Evolutionary conservation across 306 rosid species (phyloP).

Genomic region (Carpinus viminea): DNA sequence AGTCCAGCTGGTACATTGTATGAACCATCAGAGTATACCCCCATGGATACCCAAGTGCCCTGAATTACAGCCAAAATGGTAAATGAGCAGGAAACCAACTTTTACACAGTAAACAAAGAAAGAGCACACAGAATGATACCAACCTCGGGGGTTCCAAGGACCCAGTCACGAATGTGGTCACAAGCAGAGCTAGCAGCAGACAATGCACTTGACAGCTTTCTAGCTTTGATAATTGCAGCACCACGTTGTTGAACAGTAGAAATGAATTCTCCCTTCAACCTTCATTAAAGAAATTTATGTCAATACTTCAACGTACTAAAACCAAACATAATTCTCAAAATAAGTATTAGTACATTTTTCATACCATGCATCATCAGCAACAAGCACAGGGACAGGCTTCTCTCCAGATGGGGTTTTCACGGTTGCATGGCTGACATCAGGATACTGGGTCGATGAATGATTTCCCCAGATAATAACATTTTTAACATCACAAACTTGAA

Average conservation of each 20-base stretch:
- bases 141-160: conserved; percentile 97
- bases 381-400: conserved; percentile 77
- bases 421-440: conserved; percentile 95
- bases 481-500: conserved; percentile 87
- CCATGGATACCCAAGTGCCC: conserved; percentile 99
- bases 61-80: conserved; percentile 28
- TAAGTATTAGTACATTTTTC: background rate
- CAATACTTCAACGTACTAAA: conserved; percentile 7
- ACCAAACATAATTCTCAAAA: background rate
- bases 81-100: conserved; percentile 1
- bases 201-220: conserved; percentile 91
- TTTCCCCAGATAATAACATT: conserved; percentile 98
- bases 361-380: conserved; percentile 86
- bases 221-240: conserved; percentile 96
- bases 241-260: conserved; percentile 98
- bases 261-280: conserved; percentile 94
- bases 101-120: background rate
- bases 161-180: conserved; percentile 98
- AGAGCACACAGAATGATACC: conserved; percentile 13
- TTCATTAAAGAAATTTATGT: conserved; percentile 19
- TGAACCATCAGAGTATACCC: conserved; percentile 96
- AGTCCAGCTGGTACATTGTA: conserved; percentile 96
- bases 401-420: conserved; percentile 73
- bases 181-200: conserved; percentile 99
- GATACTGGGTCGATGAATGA: conserved; percentile 96